Base-by-base conservation (phyloP, 169 alveolate genomes). In the Eimeria brunetti region DNA sequence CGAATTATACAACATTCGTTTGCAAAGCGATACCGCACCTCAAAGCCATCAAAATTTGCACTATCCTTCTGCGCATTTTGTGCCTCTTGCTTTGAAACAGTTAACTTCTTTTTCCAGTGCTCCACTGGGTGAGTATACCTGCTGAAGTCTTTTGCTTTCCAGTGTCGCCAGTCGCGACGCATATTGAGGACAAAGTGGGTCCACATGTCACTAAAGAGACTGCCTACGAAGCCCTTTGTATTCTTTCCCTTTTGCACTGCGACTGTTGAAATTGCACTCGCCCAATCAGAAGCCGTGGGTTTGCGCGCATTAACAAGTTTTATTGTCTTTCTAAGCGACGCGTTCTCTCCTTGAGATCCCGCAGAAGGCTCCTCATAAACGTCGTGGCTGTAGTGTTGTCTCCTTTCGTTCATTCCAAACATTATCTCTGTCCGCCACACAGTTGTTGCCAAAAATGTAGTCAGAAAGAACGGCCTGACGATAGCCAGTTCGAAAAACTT, bases 391-490 rank as follows among this genome's bases (percentile, higher is more conserved):
- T 83, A 83, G 58, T 58, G 44, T 53, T 83, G 90, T 33, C 91
- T 51, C 53, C 85, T 85, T 76, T 62, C 85, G 85, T 91, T 91
- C 95, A 91, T 30, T 46, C 95, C 95, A 62, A 91, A 91, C 27
- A 91, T 84, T 22, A 91, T 62, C 73, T 91, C 91, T 7, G 95
- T 76, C 24, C 95, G 30, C 95, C 95, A 91, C 27, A 80, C 91
- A 33, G 90, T 62, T 53, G 78, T 58, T 5, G 95, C 33, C 53
- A 91, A 78, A 38, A 60, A 91, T 27, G 2, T 91, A 18, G 95
- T 84, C 58, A 76, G 30, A n/a, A 91, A 78, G 30, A 91, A 91
- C 0, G 95, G 95, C 18, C 91, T 62, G n/a, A 91, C 95, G 24
- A 91, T 69, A 64, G 62, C 22, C 7, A 62, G 41, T 53, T 91